Percentiles rank a stretch among this genome's conserved stretches.
These are phyloP conservation scores for Paramecium caudatum DNA, from an alignment of 73 alveolate species.

Conservation along the genomic window DNA sequence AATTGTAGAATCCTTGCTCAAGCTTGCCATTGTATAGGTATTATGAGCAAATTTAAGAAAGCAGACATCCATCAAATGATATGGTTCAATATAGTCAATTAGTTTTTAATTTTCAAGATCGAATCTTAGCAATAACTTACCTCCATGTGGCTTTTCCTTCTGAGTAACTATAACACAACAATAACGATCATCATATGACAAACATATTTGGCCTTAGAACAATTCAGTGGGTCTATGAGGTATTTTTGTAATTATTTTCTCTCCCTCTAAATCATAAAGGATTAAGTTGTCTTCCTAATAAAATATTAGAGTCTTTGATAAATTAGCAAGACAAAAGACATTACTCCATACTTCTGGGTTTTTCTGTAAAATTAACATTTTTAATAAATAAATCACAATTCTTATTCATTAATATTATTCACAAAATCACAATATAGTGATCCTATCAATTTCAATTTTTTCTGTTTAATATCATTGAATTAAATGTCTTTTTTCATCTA, in stretches of 20 bases:
- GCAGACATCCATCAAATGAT: not conserved
- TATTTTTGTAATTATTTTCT: too few species aligned
- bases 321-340: not conserved
- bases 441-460: conserved; percentile 7
- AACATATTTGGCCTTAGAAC: too few species aligned
- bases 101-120: too few species aligned
- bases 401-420: conserved; percentile 3
- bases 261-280: too few species aligned
- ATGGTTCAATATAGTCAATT: too few species aligned
- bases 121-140: too few species aligned
- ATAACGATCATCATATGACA: too few species aligned
- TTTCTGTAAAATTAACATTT: too few species aligned
- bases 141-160: too few species aligned
- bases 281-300: not conserved
- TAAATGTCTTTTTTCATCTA: not conserved
- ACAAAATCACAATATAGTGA: conserved; percentile 38
- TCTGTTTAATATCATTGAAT: not conserved
- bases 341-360: too few species aligned
- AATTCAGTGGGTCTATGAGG: too few species aligned
- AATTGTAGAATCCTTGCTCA: not conserved
- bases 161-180: too few species aligned
- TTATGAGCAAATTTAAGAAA: not conserved
- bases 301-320: not conserved
- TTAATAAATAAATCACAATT: not conserved
- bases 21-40: not conserved